Conservation (phyloP, 2,329 filamentous ascomycete species). For the Ceratocystis colombiana region DNA sequence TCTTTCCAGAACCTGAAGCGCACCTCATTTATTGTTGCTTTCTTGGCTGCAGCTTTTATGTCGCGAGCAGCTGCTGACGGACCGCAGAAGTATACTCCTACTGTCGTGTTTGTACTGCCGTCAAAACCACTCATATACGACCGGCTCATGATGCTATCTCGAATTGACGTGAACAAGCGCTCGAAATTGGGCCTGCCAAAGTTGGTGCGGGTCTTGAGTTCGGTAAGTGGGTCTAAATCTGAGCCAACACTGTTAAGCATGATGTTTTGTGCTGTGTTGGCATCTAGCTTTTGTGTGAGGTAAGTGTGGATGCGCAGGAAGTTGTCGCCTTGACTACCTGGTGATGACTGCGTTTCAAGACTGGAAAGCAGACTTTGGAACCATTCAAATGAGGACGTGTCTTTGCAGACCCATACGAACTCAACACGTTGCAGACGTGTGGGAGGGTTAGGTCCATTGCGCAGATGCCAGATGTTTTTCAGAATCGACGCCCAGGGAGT, state of each 20-base stretch:
- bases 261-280: slow-evolving; percentile 78
- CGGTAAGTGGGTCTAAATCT: slow-evolving; percentile 70
- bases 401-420: slow-evolving; percentile 88
- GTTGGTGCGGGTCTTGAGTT: slow-evolving; percentile 70
- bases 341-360: slow-evolving; percentile 64
- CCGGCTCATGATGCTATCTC: slow-evolving; percentile 65
- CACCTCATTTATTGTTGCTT: slow-evolving; percentile 64
- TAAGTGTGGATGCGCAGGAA: slow-evolving; percentile 89
- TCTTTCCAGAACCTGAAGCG: slow-evolving; percentile 99
- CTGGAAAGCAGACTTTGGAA: slow-evolving; percentile 78
- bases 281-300: slow-evolving; percentile 72
- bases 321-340: slow-evolving; percentile 51
- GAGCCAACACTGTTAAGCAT: slow-evolving; percentile 80
- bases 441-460: slow-evolving; percentile 68
- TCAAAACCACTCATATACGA: slow-evolving; percentile 67
- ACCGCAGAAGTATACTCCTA: slow-evolving; percentile 27
- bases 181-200: slow-evolving; percentile 81
- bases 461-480: slow-evolving; percentile 88
- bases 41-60: slow-evolving; percentile 75
- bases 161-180: slow-evolving; percentile 63
- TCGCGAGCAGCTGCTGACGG: slow-evolving; percentile 49
- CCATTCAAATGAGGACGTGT: slow-evolving; percentile 84
- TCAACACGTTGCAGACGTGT: slow-evolving; percentile 73
- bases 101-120: slow-evolving; percentile 55
- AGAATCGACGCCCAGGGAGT: slow-evolving; percentile 67